These are phyloP conservation scores for Ceratocystis colombiana DNA, from an alignment of 2,329 filamentous ascomycete genomes.

Conservation along the genomic window DNA sequence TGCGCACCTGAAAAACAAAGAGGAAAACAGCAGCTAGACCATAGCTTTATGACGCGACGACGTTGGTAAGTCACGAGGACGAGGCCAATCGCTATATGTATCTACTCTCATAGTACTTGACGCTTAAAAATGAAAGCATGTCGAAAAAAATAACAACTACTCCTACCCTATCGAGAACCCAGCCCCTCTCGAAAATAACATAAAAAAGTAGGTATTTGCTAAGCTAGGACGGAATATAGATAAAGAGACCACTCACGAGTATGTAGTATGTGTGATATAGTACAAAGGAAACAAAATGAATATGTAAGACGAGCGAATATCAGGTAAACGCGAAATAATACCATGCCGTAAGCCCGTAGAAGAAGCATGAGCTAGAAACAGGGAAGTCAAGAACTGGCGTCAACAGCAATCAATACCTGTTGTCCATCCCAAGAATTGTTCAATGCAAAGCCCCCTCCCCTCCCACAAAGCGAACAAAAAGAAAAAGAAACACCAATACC, in stretches of 20 bases:
- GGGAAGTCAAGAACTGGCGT: too few species aligned
- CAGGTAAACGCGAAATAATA: too few species aligned
- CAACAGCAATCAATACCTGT: too few species aligned
- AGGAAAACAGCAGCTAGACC: neutral
- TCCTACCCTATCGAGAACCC: too few species aligned
- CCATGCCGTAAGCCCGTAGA: too few species aligned
- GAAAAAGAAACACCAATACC: neutral
- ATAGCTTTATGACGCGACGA: too few species aligned
- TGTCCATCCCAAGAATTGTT: neutral
- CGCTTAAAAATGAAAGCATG: neutral
- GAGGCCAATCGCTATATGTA: too few species aligned
- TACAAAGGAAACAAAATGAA: constrained; percentile 13
- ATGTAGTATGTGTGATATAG: neutral
- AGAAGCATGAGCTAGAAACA: too few species aligned
- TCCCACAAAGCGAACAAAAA: neutral
- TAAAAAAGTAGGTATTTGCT: neutral
- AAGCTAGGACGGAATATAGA: neutral
- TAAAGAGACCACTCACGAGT: too few species aligned
- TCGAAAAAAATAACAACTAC: neutral
- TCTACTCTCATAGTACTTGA: neutral
- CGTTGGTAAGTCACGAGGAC: neutral
- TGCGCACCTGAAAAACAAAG: neutral
- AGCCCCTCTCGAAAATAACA: neutral
- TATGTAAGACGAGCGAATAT: neutral
- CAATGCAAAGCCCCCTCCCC: neutral